Percentiles rank a stretch among this genome's conserved stretches.
These are phyloP conservation scores for Mortierella sp. DNA, from an alignment of 371 early-diverging fungal genomes.

Conservation along the genomic window DNA sequence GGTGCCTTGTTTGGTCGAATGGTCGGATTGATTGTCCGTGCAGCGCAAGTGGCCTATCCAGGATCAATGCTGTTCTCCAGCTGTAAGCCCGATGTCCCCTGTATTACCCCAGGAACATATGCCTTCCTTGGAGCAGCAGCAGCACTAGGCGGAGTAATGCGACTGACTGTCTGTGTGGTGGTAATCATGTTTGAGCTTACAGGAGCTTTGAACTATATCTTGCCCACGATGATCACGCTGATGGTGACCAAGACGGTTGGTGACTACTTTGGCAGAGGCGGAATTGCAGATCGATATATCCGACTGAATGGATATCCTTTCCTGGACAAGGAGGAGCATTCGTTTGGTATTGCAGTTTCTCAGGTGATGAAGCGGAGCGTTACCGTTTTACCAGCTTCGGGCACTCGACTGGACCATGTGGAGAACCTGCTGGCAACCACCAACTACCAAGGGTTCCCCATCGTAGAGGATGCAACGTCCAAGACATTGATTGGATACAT, in stretches of 20 bases:
- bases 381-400: conserved; percentile 66
- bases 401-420: conserved; percentile 54
- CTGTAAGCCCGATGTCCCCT: conserved; percentile 83
- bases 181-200: conserved; percentile 99
- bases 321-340: conserved; percentile 83
- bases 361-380: conserved; percentile 72
- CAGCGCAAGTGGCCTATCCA: conserved; percentile 72
- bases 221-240: conserved; percentile 94
- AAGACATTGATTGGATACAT: conserved; percentile 86
- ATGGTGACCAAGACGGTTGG: conserved; percentile 91
- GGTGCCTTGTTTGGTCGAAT: conserved; percentile 93
- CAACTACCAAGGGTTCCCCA: conserved; percentile 84
- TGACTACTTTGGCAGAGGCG: conserved; percentile 84
- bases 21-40: conserved; percentile 87
- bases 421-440: conserved; percentile 63
- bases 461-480: conserved; percentile 75
- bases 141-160: conserved; percentile 81
- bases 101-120: conserved; percentile 95
- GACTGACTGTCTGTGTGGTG: conserved; percentile 82
- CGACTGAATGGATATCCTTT: conserved; percentile 89
- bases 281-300: conserved; percentile 90
- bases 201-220: conserved; percentile 88
- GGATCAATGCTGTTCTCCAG: conserved; percentile 77
- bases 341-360: conserved; percentile 68
- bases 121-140: conserved; percentile 97